These are phyloP conservation scores for Colletotrichum camelliae DNA, from an alignment of 2,329 filamentous ascomycete species.

Conservation along the genomic window DNA sequence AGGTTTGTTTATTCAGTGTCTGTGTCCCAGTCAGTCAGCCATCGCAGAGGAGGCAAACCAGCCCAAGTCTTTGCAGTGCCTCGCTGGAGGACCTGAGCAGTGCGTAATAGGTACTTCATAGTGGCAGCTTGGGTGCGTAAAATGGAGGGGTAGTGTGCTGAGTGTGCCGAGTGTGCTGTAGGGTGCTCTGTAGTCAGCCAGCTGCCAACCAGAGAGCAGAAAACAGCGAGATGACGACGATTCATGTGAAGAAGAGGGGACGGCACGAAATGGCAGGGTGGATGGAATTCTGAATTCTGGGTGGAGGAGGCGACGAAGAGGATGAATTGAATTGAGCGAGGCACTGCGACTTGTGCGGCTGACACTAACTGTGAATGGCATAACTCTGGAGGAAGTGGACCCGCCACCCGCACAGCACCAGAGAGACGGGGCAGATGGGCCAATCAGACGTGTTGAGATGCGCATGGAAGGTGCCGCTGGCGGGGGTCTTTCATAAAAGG, in stretches of 20 bases:
- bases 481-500: background rate
- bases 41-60: background rate
- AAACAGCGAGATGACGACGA: background rate
- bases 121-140: background rate
- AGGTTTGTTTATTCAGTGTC: background rate
- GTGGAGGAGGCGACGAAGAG: background rate
- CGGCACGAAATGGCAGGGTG: background rate
- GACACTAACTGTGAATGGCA: background rate
- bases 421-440: background rate
- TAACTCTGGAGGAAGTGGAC: background rate
- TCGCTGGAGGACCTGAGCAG: background rate
- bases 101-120: background rate
- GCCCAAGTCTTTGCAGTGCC: background rate
- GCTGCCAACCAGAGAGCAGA: background rate
- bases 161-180: background rate
- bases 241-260: conserved; percentile 5
- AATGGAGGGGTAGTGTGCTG: background rate
- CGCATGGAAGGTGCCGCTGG: conserved; percentile 1
- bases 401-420: background rate
- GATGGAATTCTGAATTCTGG: background rate
- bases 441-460: background rate
- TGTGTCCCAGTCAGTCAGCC: background rate
- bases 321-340: background rate
- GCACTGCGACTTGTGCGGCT: background rate
- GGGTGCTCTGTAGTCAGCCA: background rate